phyloP scores from a whole-genome alignment of 345 rosid genomes.

The Stellera chamaejasme region DNA sequence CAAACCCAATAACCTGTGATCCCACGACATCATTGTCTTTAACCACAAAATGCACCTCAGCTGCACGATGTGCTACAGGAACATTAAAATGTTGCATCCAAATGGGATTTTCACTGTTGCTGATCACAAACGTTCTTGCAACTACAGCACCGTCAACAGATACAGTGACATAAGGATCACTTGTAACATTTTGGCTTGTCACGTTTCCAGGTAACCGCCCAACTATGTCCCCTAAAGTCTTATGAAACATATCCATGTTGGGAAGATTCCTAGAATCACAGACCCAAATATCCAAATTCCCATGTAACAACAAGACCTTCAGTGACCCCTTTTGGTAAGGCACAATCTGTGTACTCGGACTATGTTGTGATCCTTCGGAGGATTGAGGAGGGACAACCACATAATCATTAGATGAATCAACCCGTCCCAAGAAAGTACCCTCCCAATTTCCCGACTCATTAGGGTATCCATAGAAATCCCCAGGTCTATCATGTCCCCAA shows the following conservation, averaged over 20 bases:
- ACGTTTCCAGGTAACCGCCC: slow-evolving; percentile 37
- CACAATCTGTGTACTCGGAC: slow-evolving; percentile 40
- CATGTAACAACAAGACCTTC: slow-evolving; percentile 75
- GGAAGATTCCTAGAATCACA: slow-evolving; percentile 70
- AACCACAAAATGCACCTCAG: slow-evolving; percentile 77
- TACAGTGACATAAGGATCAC: slow-evolving; percentile 89
- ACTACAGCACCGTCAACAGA: slow-evolving; percentile 53
- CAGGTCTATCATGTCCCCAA: slow-evolving; percentile 29
- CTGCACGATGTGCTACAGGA: slow-evolving; percentile 81
- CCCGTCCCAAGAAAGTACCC: slow-evolving; percentile 29
- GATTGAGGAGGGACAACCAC: slow-evolving; percentile 23
- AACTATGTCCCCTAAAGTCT: slow-evolving; percentile 67
- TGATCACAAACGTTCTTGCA: slow-evolving; percentile 82
- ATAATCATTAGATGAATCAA: slow-evolving; percentile 29
- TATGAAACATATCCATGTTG: slow-evolving; percentile 89
- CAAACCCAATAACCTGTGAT: slow-evolving; percentile 74
- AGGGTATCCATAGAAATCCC: slow-evolving; percentile 47
- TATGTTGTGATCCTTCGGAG: slow-evolving; percentile 30
- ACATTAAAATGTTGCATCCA: slow-evolving; percentile 86
- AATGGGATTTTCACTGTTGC: slow-evolving; percentile 75
- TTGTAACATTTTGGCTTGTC: slow-evolving; percentile 45
- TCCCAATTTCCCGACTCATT: slow-evolving; percentile 46
- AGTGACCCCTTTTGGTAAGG: slow-evolving; percentile 60
- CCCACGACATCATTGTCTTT: slow-evolving; percentile 92
- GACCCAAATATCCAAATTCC: slow-evolving; percentile 82